Evolutionary conservation across 1,284 basidiomycete species (phyloP).

Genomic region (Ceratobasidium sp.): DNA sequence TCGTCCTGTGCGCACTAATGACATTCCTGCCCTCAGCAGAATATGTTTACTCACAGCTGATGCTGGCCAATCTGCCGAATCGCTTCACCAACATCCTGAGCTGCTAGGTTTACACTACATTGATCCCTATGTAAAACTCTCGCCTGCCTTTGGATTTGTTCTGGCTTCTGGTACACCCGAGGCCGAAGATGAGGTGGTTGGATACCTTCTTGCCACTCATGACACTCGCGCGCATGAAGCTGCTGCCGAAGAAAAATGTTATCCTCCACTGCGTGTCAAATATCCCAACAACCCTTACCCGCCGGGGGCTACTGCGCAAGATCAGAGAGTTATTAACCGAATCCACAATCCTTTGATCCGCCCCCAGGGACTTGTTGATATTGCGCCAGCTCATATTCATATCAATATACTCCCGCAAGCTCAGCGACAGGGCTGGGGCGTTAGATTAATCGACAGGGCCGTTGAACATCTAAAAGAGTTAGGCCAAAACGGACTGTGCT

Average conservation of each 20-base stretch:
- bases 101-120: slow-evolving; percentile 78
- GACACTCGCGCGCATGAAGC: slow-evolving; percentile 73
- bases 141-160: slow-evolving; percentile 78
- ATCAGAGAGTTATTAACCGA: slow-evolving; percentile 58
- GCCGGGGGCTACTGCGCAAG: slow-evolving; percentile 23
- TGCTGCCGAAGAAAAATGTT: slow-evolving; percentile 69
- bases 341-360: slow-evolving; percentile 67
- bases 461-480: slow-evolving; percentile 62
- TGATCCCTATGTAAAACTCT: slow-evolving; percentile 78
- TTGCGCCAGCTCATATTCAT: slow-evolving; percentile 76
- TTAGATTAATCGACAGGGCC: slow-evolving; percentile 67
- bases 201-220: slow-evolving; percentile 72
- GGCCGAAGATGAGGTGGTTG: slow-evolving; percentile 63
- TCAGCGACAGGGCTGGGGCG: slow-evolving; percentile 73
- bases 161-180: slow-evolving; percentile 56
- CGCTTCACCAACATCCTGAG: slow-evolving; percentile 71
- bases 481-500: slow-evolving; percentile 29
- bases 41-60: slow-evolving; percentile 82
- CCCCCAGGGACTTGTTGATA: slow-evolving; percentile 65
- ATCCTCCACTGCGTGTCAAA: slow-evolving; percentile 67
- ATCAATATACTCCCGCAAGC: slow-evolving; percentile 75
- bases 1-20: slow-evolving; percentile 69
- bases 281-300: slow-evolving; percentile 60
- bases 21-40: slow-evolving; percentile 70
- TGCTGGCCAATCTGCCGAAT: slow-evolving; percentile 75